Percentiles rank a stretch among this genome's conserved stretches.
phyloP scores from a whole-genome alignment of 768 basidiomycete species.

The Chalciporus sphaerocephalus region DNA sequence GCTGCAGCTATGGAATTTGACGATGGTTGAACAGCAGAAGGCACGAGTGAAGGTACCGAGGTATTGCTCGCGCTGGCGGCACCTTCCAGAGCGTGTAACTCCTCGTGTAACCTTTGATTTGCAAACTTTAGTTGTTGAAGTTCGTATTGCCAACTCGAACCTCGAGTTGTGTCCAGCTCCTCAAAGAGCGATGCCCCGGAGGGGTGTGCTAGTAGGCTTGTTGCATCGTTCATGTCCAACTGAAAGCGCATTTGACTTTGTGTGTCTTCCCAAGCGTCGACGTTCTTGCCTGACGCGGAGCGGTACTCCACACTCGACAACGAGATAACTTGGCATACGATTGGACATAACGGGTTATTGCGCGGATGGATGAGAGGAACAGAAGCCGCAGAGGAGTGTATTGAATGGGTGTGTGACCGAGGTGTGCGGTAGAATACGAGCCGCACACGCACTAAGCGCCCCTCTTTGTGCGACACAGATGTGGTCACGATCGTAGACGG shows the following conservation, averaged over 20 bases:
- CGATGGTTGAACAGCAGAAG: background rate
- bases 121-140: slow-evolving; percentile 75
- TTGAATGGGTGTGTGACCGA: slow-evolving; percentile 2
- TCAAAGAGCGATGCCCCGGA: slow-evolving; percentile 53
- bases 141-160: slow-evolving; percentile 91
- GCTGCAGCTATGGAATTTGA: background rate
- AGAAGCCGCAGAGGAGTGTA: background rate
- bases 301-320: slow-evolving; percentile 8
- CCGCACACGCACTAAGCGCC: slow-evolving; percentile 26
- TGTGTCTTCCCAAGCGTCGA: background rate
- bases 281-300: background rate
- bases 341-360: slow-evolving; percentile 20
- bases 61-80: background rate
- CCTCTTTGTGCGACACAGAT: slow-evolving; percentile 39
- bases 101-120: slow-evolving; percentile 62
- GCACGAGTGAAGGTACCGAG: background rate
- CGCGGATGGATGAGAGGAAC: slow-evolving; percentile 15
- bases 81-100: slow-evolving; percentile 42
- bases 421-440: slow-evolving; percentile 39
- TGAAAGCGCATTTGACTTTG: background rate
- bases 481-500: slow-evolving; percentile 20
- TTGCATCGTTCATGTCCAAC: background rate
- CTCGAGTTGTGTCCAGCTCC: slow-evolving; percentile 61
- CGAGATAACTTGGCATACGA: slow-evolving; percentile 29
- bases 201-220: slow-evolving; percentile 12